Evolutionary conservation across 768 basidiomycete genomes (phyloP).

Genomic region (Pilatotrama ljubarskyi): DNA sequence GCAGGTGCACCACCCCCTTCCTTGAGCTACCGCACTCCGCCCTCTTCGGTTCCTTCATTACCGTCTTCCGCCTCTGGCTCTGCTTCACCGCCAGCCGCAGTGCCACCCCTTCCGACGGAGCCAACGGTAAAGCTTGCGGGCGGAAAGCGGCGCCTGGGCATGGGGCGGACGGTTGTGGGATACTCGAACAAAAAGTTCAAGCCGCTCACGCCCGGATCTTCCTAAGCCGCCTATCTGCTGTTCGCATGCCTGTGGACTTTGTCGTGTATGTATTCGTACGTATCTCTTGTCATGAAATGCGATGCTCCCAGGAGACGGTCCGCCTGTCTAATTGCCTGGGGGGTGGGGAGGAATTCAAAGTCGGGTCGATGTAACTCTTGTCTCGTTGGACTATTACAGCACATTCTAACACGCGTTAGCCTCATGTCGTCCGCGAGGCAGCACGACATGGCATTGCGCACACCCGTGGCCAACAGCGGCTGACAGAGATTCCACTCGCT

Average conservation of each 20-base stretch:
- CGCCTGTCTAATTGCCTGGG: too few relatives aligned
- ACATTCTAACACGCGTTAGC: not conserved
- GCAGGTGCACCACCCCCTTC: not conserved
- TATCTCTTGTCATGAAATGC: not conserved
- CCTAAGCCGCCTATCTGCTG: not conserved
- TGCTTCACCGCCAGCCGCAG: not conserved
- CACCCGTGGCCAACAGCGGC: slow-evolving; percentile 1
- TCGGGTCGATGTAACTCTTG: too few relatives aligned
- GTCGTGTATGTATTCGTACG: not conserved
- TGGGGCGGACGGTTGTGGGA: slow-evolving; percentile 51
- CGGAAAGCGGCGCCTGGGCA: slow-evolving; percentile 60
- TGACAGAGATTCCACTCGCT: not conserved
- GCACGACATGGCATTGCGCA: not conserved
- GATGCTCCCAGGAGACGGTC: slow-evolving; percentile 5
- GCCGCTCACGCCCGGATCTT: slow-evolving; percentile 35
- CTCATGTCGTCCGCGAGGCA: slow-evolving; percentile 21
- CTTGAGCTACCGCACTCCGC: not conserved
- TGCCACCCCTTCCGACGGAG: not conserved
- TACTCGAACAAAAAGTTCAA: slow-evolving; percentile 77
- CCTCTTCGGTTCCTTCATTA: not conserved
- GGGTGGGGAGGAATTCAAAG: too few relatives aligned
- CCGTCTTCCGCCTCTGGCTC: slow-evolving; percentile 1
- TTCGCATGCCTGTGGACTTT: not conserved
- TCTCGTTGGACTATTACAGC: too few relatives aligned
- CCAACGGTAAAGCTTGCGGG: slow-evolving; percentile 25